These are phyloP conservation scores for Pythium dissotocum DNA, from an alignment of 352 stramenopile species.

Conservation along the genomic window DNA sequence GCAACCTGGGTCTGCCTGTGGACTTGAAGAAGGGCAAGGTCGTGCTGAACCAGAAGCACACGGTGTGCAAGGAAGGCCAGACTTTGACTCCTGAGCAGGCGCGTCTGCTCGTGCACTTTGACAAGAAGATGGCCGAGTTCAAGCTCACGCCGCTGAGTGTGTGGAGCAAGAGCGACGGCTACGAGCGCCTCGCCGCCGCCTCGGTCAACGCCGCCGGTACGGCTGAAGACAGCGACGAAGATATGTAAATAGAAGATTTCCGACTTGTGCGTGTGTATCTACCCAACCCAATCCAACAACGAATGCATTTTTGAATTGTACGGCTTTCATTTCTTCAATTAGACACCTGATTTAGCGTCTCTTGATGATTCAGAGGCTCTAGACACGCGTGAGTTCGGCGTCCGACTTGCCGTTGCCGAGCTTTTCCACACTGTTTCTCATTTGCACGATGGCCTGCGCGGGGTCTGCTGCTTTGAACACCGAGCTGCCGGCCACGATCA, in stretches of 20 bases:
- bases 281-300: slow-evolving; percentile 6
- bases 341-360: not conserved
- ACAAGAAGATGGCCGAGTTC: slow-evolving; percentile 88
- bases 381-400: slow-evolving; percentile 58
- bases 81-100: slow-evolving; percentile 94
- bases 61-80: slow-evolving; percentile 94
- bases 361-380: slow-evolving; percentile 5
- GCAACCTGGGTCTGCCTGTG: slow-evolving; percentile 94
- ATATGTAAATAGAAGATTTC: slow-evolving; percentile 36
- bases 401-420: slow-evolving; percentile 76
- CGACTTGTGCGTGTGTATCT: slow-evolving; percentile 17
- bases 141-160: slow-evolving; percentile 78
- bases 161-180: slow-evolving; percentile 70
- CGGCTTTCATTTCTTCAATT: not conserved
- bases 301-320: slow-evolving; percentile 13
- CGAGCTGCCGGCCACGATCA: slow-evolving; percentile 96
- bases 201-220: slow-evolving; percentile 35
- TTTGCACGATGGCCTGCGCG: slow-evolving; percentile 65
- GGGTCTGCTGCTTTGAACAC: slow-evolving; percentile 89
- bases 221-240: slow-evolving; percentile 57
- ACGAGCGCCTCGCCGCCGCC: slow-evolving; percentile 63
- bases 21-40: slow-evolving; percentile 96
- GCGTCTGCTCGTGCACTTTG: slow-evolving; percentile 93
- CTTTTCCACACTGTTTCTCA: slow-evolving; percentile 85
- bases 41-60: slow-evolving; percentile 90